Conservation (phyloP, 1,284 basidiomycete species). For the Ganoderma lucidum region DNA sequence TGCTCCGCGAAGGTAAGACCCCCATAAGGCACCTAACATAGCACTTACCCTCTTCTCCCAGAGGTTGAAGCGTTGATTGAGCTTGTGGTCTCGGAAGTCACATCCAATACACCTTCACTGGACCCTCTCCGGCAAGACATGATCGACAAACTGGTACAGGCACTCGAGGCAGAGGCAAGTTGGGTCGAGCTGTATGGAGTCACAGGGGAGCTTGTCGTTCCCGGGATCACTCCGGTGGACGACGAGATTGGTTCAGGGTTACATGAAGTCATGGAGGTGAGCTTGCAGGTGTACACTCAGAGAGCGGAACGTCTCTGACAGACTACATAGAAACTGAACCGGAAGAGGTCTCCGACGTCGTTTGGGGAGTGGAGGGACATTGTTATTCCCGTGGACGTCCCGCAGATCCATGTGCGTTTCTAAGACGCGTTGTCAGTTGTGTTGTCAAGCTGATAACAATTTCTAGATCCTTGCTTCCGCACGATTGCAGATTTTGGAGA, state of each 20-base stretch:
- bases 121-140: conserved; percentile 48
- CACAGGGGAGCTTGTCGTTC: conserved; percentile 72
- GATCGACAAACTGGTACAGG: conserved; percentile 59
- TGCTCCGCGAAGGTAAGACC: conserved; percentile 73
- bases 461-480: conserved; percentile 76
- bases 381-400: conserved; percentile 83
- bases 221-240: conserved; percentile 47
- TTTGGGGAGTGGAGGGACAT: conserved; percentile 68
- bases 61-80: conserved; percentile 71
- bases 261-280: conserved; percentile 40
- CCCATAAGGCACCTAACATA: neutral
- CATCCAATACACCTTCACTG: conserved; percentile 43
- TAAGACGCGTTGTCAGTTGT: neutral
- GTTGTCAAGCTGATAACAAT: conserved; percentile 10
- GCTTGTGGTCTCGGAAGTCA: conserved; percentile 51
- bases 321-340: conserved; percentile 48
- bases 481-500: conserved; percentile 58
- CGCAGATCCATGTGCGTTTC: conserved; percentile 74
- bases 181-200: conserved; percentile 76
- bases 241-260: conserved; percentile 49
- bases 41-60: conserved; percentile 35
- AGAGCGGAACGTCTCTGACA: neutral
- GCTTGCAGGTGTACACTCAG: conserved; percentile 12
- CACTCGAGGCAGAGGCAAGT: conserved; percentile 63
- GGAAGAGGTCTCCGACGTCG: conserved; percentile 47